Conservation (phyloP, 768 basidiomycete species). For the Termitomyces sp. region DNA sequence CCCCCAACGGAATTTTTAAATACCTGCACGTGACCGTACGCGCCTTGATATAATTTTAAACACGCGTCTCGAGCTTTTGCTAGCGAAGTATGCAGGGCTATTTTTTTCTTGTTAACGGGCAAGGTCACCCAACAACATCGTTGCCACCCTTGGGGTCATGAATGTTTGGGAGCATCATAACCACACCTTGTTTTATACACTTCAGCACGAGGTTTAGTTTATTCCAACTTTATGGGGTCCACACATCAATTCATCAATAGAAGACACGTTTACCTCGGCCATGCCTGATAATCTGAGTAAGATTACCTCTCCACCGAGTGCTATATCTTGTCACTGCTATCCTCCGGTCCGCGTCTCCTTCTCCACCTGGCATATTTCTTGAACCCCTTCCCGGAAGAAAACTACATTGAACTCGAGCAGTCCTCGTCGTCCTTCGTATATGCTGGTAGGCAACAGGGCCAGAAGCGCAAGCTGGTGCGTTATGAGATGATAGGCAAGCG, state of each 20-base stretch:
- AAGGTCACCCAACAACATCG: not conserved
- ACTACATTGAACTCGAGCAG: constrained; percentile 86
- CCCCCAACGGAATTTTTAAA: constrained; percentile 42
- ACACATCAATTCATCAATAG: constrained; percentile 6
- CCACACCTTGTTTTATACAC: not conserved
- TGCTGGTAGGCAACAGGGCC: constrained; percentile 67
- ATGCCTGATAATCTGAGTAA: constrained; percentile 5
- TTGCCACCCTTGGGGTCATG: not conserved
- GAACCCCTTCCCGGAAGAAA: constrained; percentile 78
- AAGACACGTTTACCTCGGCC: constrained; percentile 2
- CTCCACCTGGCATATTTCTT: constrained; percentile 80
- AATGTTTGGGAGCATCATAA: not conserved
- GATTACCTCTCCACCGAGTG: not conserved
- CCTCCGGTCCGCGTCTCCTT: constrained; percentile 45
- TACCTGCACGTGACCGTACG: constrained; percentile 30
- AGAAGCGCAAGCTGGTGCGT: constrained; percentile 69
- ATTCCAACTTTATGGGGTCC: constrained; percentile 7
- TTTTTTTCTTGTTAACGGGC: not conserved
- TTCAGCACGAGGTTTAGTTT: not conserved
- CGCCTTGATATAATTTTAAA: constrained; percentile 7
- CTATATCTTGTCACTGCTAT: constrained; percentile 9
- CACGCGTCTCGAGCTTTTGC: no score
- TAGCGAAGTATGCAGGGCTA: not conserved
- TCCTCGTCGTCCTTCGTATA: constrained; percentile 70
- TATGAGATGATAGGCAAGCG: constrained; percentile 82